Base-by-base conservation (phyloP, 1,284 basidiomycete genomes). In the Polyporus tsugae region DNA sequence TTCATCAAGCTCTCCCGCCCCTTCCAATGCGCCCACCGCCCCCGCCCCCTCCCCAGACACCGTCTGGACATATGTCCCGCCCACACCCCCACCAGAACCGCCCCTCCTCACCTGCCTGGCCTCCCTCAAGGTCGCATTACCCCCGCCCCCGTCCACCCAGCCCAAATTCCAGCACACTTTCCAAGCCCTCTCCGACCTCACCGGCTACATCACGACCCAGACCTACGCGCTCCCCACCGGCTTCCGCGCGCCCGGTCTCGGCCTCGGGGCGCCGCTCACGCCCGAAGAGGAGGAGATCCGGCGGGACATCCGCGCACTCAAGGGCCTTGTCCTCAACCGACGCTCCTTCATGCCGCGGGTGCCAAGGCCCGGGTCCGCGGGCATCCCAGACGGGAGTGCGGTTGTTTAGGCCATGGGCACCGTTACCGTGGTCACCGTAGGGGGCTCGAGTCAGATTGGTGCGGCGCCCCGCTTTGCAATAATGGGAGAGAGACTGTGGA, bases 311-410 rank as follows among this genome's bases (percentile, higher is more conserved):
- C 80, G 88, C 63, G 88, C 89, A 4, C 78, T 92, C 75, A 92
- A 91, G 74, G 89, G 90, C 7, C 81, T 91, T 42, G 88, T 89
- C 25, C 79, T 92, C 65, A 92, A 90, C 75, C 79, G 90, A 89
- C 84, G 85, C 39, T 85, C 86, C 11, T 87, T 88, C 74, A 80
- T 87, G 80, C 80, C 85, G 7, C 66, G 63, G 57, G 19, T 66
- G 33, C 63, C 71, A 38, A 41, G n/a, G 11, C 38, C 58, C 22
- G 55, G 35, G 35, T 58, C 55, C n/a, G 55, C 55, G 55, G 35
- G 35, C 19, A 6, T 19, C 22, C 29, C 53, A 55, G 53, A 55
- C 29, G 55, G 19, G 35, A 38, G 17, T 39, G 58, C 10, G 6
- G 58, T 42, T 41, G 58, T 39, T 7, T 60, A 60, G 58, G 10